Base-by-base conservation (phyloP, 2,329 filamentous ascomycete species). In the Hypoxylon sp. region DNA sequence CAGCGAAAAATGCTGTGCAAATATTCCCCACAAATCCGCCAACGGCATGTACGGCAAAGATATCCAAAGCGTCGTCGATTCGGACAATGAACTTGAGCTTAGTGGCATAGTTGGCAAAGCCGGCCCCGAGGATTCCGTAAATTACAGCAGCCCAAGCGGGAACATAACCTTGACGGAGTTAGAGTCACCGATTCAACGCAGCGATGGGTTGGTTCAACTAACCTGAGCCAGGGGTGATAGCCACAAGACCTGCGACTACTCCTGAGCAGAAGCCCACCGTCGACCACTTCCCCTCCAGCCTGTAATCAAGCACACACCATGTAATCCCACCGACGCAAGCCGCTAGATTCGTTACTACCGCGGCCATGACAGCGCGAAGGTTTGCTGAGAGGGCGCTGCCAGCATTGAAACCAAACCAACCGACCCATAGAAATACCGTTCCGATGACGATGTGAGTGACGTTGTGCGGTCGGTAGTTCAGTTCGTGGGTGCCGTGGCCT, bases 361-460 rank as follows among this genome's bases (percentile, higher is more conserved):
- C 91, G 46, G 94, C 94, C 90, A 97, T 93, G 73, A 97, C 86
- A 46, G 92, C 92, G 51, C 94, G 90, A 75, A 97, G 79, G 78
- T 96, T 96, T 54, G 93, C 93, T 51, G 89, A 85, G 59, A 96
- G 83, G 12, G 93, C 93, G 14, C 91, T 94, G 69, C 93, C 93
- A 52, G 92, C 93, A 74, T 97, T 97, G 88, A 97, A 97, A 50
- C 94, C 94, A 75, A 97, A 96, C 94, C 93, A 97, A 57, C 94
- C 94, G 14, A 97, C 91, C 93, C 94, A 97, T 14, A 97, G 88
- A 81, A 97, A 97, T 48, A 97, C 93, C 2, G 94, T 97, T 29
- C 94, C 94, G 60, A 96, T 91, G 55, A 97, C 93, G 71, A 97
- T 94, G 78, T 96, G 92, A 3, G 93, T 96, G 48, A 96, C 93